phyloP scores from a whole-genome alignment of 257 asterid species.

The Ilex asprella region DNA sequence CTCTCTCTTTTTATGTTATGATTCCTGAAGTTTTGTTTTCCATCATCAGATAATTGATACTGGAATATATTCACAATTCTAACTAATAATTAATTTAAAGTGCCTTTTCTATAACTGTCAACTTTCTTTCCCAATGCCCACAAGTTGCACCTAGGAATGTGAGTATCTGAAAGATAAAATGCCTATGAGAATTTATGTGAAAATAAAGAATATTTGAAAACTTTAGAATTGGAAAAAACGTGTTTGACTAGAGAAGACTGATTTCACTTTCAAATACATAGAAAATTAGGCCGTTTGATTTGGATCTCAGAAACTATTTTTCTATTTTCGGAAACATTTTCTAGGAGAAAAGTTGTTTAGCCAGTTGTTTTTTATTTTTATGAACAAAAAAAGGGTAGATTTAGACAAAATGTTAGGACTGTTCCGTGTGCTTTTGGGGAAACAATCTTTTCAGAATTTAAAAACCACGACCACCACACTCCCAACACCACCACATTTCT shows the following conservation, averaged over 20 bases:
- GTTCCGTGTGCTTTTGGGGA: too few species aligned
- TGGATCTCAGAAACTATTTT: too few species aligned
- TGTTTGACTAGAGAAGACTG: conserved; percentile 12
- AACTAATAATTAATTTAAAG: not conserved
- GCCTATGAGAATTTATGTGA: not conserved
- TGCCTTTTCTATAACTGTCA: too few species aligned
- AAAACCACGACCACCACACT: too few species aligned
- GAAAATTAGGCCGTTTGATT: not conserved
- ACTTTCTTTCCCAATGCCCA: too few species aligned
- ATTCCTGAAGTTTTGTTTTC: conserved; percentile 13
- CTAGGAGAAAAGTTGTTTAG: too few species aligned
- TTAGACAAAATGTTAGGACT: too few species aligned
- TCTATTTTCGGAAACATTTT: too few species aligned
- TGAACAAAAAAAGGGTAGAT: too few species aligned
- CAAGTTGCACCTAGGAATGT: conserved; percentile 5
- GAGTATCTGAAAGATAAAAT: conserved; percentile 4
- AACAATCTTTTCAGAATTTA: too few species aligned
- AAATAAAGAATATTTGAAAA: conserved; percentile 1
- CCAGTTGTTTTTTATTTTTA: too few species aligned
- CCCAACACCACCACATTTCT: too few species aligned
- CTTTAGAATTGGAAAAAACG: conserved; percentile 20
- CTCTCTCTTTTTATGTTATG: conserved; percentile 15
- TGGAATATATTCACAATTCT: conserved; percentile 42
- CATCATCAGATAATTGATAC: conserved; percentile 19
- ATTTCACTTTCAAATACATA: conserved; percentile 1